Conservation (phyloP, 2,329 filamentous ascomycete species). For the Ascochyta lentis region DNA sequence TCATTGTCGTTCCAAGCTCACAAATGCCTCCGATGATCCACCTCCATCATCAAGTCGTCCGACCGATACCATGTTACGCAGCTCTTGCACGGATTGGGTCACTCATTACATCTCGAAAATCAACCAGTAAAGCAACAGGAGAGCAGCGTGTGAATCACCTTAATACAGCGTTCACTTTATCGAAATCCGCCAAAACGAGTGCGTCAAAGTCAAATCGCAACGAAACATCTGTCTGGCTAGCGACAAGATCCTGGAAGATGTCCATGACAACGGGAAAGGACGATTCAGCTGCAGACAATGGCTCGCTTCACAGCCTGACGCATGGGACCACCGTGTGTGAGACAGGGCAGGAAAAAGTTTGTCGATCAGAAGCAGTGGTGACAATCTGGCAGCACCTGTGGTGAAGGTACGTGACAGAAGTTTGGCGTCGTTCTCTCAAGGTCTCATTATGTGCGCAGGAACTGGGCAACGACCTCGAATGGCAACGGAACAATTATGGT, state of each 20-base stretch:
- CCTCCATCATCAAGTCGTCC: background rate
- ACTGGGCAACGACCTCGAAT: background rate
- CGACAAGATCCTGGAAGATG: background rate
- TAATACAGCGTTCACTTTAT: background rate
- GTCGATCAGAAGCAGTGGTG: slow-evolving; percentile 1
- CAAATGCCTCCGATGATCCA: background rate
- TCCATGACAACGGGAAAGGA: background rate
- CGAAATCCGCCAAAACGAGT: background rate
- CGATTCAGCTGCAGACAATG: background rate
- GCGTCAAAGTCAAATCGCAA: background rate
- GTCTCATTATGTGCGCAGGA: background rate
- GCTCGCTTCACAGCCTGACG: background rate
- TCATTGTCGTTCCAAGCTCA: background rate
- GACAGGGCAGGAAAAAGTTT: background rate
- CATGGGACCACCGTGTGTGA: background rate
- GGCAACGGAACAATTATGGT: no score
- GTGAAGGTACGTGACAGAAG: slow-evolving; percentile 7
- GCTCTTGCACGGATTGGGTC: background rate
- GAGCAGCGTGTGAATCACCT: background rate
- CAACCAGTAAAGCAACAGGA: background rate
- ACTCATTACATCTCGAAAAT: background rate
- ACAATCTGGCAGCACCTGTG: slow-evolving; percentile 32
- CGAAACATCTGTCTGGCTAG: background rate
- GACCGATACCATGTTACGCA: background rate
- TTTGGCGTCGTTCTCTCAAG: background rate